A percentile compares a stretch with the other conserved stretches of the same genome.
Conservation (phyloP, 805 yeast genomes). For the Pichia ethanolica region DNA sequence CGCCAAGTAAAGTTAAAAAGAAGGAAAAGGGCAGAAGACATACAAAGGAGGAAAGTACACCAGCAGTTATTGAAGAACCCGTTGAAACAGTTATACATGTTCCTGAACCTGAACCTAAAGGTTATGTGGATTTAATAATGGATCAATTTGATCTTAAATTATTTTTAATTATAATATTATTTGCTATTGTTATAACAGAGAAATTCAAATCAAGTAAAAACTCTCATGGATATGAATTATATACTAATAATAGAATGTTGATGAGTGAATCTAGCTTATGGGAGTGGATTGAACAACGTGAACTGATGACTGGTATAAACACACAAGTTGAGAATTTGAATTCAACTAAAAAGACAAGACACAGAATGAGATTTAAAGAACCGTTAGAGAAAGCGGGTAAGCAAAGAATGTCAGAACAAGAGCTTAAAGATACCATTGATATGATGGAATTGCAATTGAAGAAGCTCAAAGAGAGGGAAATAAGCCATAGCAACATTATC, state of each 20-base stretch:
- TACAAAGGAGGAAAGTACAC: slow-evolving; percentile 7
- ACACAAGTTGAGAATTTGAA: background rate
- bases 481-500: background rate
- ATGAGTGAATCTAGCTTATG: slow-evolving; percentile 57
- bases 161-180: slow-evolving; percentile 14
- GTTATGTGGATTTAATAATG: slow-evolving; percentile 10
- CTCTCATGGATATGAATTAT: slow-evolving; percentile 6
- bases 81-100: slow-evolving; percentile 1
- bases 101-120: slow-evolving; percentile 9
- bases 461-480: slow-evolving; percentile 18
- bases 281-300: slow-evolving; percentile 54
- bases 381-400: slow-evolving; percentile 2
- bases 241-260: slow-evolving; percentile 25
- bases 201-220: slow-evolving; percentile 1
- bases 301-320: background rate
- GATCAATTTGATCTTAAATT: slow-evolving; percentile 21
- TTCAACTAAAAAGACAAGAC: background rate
- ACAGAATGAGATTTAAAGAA: background rate
- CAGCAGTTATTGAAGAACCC: slow-evolving; percentile 3
- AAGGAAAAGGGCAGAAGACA: slow-evolving; percentile 4
- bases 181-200: slow-evolving; percentile 17
- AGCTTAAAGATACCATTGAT: slow-evolving; percentile 38
- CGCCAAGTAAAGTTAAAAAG: slow-evolving; percentile 15
- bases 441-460: slow-evolving; percentile 38
- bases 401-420: slow-evolving; percentile 30